Evolutionary conservation across 495 filamentous ascomycete species (phyloP).

Genomic region (Penicillium salamii): DNA sequence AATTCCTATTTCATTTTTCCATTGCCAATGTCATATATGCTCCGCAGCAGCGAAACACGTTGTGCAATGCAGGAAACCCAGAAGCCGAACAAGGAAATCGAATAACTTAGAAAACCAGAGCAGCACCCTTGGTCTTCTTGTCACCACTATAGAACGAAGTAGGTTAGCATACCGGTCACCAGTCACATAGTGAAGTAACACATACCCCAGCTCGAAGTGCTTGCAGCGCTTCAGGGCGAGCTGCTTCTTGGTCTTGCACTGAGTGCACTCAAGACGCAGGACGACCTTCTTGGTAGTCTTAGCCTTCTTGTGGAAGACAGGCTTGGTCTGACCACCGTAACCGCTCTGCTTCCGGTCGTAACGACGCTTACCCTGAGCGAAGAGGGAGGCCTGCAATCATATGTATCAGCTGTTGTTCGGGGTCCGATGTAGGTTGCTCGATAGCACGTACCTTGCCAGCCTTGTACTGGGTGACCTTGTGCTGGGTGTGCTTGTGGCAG

Average conservation of each 20-base stretch:
- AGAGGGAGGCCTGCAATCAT: constrained; percentile 70
- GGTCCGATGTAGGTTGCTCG: constrained; percentile 4
- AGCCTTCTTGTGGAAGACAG: constrained; percentile 99
- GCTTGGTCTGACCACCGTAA: constrained; percentile 99
- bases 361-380: constrained; percentile 99
- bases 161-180: constrained; percentile 18
- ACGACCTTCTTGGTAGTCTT: constrained; percentile 99
- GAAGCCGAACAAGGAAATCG: constrained; percentile 49
- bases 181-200: constrained; percentile 13
- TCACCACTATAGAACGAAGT: constrained; percentile 71
- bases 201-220: constrained; percentile 99
- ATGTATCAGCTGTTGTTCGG: constrained; percentile 23
- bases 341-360: constrained; percentile 99
- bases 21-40: constrained; percentile 48
- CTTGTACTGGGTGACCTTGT: constrained; percentile 98
- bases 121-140: constrained; percentile 99
- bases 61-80: constrained; percentile 49
- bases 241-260: constrained; percentile 98
- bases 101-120: constrained; percentile 87
- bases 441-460: constrained; percentile 68
- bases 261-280: constrained; percentile 91
- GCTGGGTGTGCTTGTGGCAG: constrained; percentile 91
- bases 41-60: constrained; percentile 35
- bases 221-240: constrained; percentile 98
- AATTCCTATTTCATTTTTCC: constrained; percentile 51